Base-by-base conservation (phyloP, 139 green algal genomes). In the Coelastrella sp. region DNA sequence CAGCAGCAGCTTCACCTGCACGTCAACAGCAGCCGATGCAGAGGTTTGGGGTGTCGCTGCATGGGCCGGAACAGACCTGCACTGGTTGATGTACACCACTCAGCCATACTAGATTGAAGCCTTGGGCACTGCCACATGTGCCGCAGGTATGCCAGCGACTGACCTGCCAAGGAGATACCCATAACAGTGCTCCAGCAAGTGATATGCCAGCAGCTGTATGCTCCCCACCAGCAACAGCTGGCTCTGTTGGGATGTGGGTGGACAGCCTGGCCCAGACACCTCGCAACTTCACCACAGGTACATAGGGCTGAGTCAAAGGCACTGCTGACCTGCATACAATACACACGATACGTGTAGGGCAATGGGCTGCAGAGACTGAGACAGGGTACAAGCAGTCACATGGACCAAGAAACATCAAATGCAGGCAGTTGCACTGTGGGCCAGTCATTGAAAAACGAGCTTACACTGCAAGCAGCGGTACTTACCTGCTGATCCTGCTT, bases 141-240 rank as follows among this genome's bases (percentile, higher is more conserved):
- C 25, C 14, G 4, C 65, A 22, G 65, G 65, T 17, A 17, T 73
- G 35, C 35, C 35, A 49, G 35, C 3, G 35, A 49, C 74, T 14
- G 58, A 93, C 93, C 72, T 94, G 90, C 93, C 93, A 95, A 4
- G 91, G 86, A 7, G 87, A 92, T 17, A 95, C 76, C 91, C 91
- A 95, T 15, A 78, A 57, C 78, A 92, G 81, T 19, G 92, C 35
- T 60, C 90, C 90, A 27, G 79, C 82, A 59, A 79, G 85, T n/a
- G 20, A 78, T 17, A 92, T 15, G 0, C 90, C 91, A 6, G 87
- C 72, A 58, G 92, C 87, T 0, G 78, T 76, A 9, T 88, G 89
- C 72, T 83, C 90, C 20, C 89, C 82, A 57, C 88, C 91, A 1
- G 91, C 88, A 7, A 94, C 85, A 5, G 91, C 87, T 7, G 93